A percentile compares a stretch with the other conserved stretches of the same genome.
These are phyloP conservation scores for Plasmodium gallinaceum DNA, from an alignment of 169 alveolate genomes.

Conservation along the genomic window DNA sequence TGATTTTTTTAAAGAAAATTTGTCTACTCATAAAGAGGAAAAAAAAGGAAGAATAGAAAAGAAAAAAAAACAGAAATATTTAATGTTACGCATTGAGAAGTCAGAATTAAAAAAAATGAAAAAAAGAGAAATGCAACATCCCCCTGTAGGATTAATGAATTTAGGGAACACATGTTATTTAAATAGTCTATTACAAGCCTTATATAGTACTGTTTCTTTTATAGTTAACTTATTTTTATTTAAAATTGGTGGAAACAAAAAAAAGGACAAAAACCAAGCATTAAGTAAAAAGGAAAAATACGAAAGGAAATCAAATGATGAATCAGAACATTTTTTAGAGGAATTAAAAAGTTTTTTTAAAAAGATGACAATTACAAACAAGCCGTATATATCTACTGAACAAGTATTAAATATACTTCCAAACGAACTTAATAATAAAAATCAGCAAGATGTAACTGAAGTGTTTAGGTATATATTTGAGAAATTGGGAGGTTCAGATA, in stretches of 20 bases:
- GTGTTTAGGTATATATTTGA: slow-evolving; percentile 81
- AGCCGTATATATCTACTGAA: slow-evolving; percentile 76
- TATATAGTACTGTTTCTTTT: slow-evolving; percentile 92
- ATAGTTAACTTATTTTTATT: slow-evolving; percentile 73
- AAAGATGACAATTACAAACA: slow-evolving; percentile 79
- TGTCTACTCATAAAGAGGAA: not conserved
- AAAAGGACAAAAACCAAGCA: not conserved
- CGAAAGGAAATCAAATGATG: not conserved
- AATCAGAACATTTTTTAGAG: slow-evolving; percentile 14
- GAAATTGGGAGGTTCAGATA: slow-evolving; percentile 79
- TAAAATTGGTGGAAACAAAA: slow-evolving; percentile 9
- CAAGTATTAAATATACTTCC: slow-evolving; percentile 80
- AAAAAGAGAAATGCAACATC: slow-evolving; percentile 27
- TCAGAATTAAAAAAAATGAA: slow-evolving; percentile 27
- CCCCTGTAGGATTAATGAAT: slow-evolving; percentile 91
- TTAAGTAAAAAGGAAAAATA: not conserved
- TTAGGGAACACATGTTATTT: slow-evolving; percentile 97
- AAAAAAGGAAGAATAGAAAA: not conserved
- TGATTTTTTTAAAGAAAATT: not conserved
- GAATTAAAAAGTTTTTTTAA: slow-evolving; percentile 73
- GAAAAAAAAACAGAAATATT: slow-evolving; percentile 19
- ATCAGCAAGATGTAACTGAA: slow-evolving; percentile 89
- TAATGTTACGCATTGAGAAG: slow-evolving; percentile 37
- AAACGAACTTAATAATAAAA: slow-evolving; percentile 63
- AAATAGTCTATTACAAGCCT: slow-evolving; percentile 94